Percentiles rank a stretch among this genome's conserved stretches.
Conservation (phyloP, 352 stramenopile genomes). For the Saprolegnia parasitica region DNA sequence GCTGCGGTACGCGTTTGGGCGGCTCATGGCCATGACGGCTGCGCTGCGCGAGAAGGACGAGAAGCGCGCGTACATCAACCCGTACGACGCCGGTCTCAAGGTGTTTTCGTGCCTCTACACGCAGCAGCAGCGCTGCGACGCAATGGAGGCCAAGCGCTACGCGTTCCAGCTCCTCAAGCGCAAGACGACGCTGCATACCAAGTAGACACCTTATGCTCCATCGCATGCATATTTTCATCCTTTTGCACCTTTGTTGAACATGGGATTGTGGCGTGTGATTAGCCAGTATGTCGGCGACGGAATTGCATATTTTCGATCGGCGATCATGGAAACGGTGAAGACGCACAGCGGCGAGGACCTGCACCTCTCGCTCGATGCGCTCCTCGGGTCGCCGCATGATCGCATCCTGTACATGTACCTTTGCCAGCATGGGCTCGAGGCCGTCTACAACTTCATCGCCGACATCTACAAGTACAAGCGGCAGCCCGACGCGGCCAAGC, state of each 20-base stretch:
- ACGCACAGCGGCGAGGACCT: constrained; percentile 11
- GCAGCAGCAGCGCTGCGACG: constrained; percentile 12
- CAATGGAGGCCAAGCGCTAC: constrained; percentile 2
- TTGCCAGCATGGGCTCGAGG: constrained; percentile 14
- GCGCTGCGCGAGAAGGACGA: constrained; percentile 22
- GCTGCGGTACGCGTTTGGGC: constrained; percentile 6
- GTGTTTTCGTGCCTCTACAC: constrained; percentile 28
- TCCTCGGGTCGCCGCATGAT: constrained; percentile 23
- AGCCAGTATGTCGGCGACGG: background rate
- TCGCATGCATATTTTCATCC: no score
- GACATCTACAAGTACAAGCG: constrained; percentile 28
- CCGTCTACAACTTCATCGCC: constrained; percentile 14
- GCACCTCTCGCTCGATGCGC: constrained; percentile 18
- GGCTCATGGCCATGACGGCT: constrained; percentile 1
- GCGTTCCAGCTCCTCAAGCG: constrained; percentile 24
- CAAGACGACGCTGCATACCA: constrained; percentile 2
- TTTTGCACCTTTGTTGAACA: no score
- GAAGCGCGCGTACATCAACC: constrained; percentile 26
- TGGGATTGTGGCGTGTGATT: background rate
- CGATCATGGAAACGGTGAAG: constrained; percentile 5
- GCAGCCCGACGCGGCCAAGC: background rate
- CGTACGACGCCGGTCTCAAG: constrained; percentile 27
- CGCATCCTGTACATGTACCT: constrained; percentile 29
- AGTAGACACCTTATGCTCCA: constrained; percentile 10
- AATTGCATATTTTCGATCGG: background rate